Evolutionary conservation across 768 basidiomycete species (phyloP), one percentile per base, ranked within the genome.

Genomic region (Mycena olivaceomarginata): DNA sequence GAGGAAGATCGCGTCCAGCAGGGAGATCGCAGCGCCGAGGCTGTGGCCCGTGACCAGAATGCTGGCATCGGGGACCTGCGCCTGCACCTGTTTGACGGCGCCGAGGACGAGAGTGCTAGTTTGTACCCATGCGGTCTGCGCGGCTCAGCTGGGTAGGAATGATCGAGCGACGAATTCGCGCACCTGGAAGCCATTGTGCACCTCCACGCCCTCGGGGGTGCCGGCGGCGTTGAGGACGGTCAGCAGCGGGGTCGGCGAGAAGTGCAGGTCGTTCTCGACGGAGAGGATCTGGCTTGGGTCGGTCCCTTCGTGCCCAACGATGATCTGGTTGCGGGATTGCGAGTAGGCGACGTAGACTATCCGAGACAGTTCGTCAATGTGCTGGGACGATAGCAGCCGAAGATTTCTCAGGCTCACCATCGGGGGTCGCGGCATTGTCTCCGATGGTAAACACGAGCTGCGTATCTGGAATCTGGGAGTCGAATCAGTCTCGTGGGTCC

Each of bases 171-270:
- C 15, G 51, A 9, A 1, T 22, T 5, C 37, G 15, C 64, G 63
- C 16, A 73, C 72, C 72, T 73, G 72, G 56, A 73, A 73, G 2
- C 72, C 72, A 60, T 60, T 73, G 57, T 73, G 72, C 11, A 72
- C 71, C 22, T 65, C 51, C 40, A 72, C 71, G 0, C 63, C 71
- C 13, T 39, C 51, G 6, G 72, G 72, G 3, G 72, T 73, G 0
- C 72, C 72, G 37, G 72, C 72, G 12, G 60, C 72, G 65, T 73
- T 73, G 16, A 73, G 37, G 39, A 73, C 45, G 8, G 72, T 66
- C 43, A 73, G 20, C 25, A 73, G 57, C 2, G 72, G 72, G 7
- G 72, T 67, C 4, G 72, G 72, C 6, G 56, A 37, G 56, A 73
- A 73, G 1, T 73, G 40, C 13, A 73, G 4, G 46, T 73, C 72